These are phyloP conservation scores for Termitomyces sp. DNA, from an alignment of 768 basidiomycete species.

Conservation along the genomic window DNA sequence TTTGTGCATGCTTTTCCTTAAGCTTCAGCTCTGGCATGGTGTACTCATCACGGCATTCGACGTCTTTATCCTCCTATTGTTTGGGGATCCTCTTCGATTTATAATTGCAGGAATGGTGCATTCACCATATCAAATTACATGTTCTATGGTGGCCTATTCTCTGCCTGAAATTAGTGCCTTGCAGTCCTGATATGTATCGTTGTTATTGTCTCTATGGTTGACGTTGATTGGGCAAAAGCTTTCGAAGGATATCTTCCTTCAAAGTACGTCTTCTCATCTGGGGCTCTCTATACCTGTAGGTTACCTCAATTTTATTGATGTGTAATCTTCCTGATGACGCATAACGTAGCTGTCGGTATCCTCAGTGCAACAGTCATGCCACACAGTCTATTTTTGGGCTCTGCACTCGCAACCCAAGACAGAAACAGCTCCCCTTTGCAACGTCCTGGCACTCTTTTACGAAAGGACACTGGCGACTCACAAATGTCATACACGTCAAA, in stretches of 20 bases:
- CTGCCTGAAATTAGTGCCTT: too few species aligned
- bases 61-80: constrained; percentile 62
- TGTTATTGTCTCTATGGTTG: constrained; percentile 65
- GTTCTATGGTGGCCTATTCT: background rate
- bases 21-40: constrained; percentile 62
- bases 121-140: background rate
- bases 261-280: constrained; percentile 47
- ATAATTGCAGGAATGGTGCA: constrained; percentile 37
- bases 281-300: constrained; percentile 68
- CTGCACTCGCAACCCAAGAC: constrained; percentile 79
- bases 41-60: constrained; percentile 65
- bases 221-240: constrained; percentile 65
- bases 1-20: constrained; percentile 67
- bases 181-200: constrained; percentile 79
- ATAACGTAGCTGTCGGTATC: constrained; percentile 55
- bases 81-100: constrained; percentile 62
- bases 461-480: constrained; percentile 4
- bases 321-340: background rate
- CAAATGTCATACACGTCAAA: constrained; percentile 7
- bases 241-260: constrained; percentile 79
- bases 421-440: constrained; percentile 39
- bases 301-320: background rate
- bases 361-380: constrained; percentile 90
- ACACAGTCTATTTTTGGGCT: constrained; percentile 87
- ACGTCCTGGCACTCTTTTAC: constrained; percentile 16